Percentiles rank a stretch among this genome's conserved stretches.
Evolutionary conservation across 305 asterid species (phyloP).

Genomic region (Fraxinus angustifolia): DNA sequence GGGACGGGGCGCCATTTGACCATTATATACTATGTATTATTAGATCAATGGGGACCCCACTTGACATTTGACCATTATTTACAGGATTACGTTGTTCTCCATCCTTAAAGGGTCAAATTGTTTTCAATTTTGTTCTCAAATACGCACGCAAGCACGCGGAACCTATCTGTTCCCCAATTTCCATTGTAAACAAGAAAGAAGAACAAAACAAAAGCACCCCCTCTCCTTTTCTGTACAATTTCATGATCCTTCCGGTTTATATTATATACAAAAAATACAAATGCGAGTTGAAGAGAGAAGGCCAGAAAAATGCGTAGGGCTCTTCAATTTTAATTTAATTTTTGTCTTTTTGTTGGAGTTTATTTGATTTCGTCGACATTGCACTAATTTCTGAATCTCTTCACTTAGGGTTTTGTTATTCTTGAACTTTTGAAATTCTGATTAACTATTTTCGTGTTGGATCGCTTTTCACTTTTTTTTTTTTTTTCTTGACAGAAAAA

Average conservation of each 20-base stretch:
- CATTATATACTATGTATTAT: no score
- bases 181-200: conserved; percentile 12
- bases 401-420: conserved; percentile 38
- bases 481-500: not conserved
- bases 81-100: no score
- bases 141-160: conserved; percentile 21
- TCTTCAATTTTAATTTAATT: not conserved
- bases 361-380: conserved; percentile 31
- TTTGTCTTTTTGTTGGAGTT: conserved; percentile 2
- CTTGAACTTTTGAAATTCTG: conserved; percentile 10
- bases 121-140: conserved; percentile 27
- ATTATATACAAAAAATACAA: not conserved
- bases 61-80: no score
- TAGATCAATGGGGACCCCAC: no score
- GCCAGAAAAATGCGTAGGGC: not conserved
- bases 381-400: conserved; percentile 18
- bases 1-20: no score
- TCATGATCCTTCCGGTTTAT: conserved; percentile 31
- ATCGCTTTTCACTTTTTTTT: not conserved
- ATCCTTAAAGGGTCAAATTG: conserved; percentile 39
- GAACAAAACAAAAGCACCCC: conserved; percentile 2
- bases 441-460: not conserved
- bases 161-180: conserved; percentile 4
- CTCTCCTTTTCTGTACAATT: conserved; percentile 14
- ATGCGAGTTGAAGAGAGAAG: not conserved